Conservation (phyloP, 495 filamentous ascomycete species). For the Durotheca rogersii region DNA sequence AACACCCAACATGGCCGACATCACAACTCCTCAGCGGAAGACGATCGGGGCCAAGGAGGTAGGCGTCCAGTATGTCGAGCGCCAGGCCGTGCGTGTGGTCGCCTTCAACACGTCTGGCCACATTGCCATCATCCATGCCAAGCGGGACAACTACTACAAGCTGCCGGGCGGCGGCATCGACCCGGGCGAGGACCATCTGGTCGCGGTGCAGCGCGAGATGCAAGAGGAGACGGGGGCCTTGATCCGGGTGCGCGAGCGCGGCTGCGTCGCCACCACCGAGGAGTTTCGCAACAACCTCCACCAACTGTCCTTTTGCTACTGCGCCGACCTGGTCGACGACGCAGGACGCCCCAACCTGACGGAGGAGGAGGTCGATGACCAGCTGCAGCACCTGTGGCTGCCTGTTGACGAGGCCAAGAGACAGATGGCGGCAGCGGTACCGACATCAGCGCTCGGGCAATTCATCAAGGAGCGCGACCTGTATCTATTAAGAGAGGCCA, state of each 20-base stretch:
- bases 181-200: constrained; percentile 20
- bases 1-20: no score
- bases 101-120: constrained; percentile 14
- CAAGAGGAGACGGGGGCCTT: constrained; percentile 32
- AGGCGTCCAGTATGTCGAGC: constrained; percentile 15
- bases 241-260: constrained; percentile 11
- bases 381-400: constrained; percentile 26
- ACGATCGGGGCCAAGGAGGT: constrained; percentile 23
- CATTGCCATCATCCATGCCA: constrained; percentile 27
- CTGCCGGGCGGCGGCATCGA: constrained; percentile 34
- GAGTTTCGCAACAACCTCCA: constrained; percentile 30
- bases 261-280: constrained; percentile 23
- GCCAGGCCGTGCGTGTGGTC: constrained; percentile 21
- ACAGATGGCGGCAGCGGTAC: constrained; percentile 18
- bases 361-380: constrained; percentile 26
- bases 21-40: no score
- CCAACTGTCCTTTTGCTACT: constrained; percentile 33
- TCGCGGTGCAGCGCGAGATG: constrained; percentile 21
- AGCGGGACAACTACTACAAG: constrained; percentile 31
- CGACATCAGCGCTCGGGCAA: constrained; percentile 28
- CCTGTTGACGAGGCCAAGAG: constrained; percentile 18
- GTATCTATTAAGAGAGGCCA: constrained; percentile 8
- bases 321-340: constrained; percentile 21
- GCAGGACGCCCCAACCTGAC: constrained; percentile 22
- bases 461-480: constrained; percentile 34